These are phyloP conservation scores for Rusavskia elegans DNA, from an alignment of 495 filamentous ascomycete species.

Conservation along the genomic window DNA sequence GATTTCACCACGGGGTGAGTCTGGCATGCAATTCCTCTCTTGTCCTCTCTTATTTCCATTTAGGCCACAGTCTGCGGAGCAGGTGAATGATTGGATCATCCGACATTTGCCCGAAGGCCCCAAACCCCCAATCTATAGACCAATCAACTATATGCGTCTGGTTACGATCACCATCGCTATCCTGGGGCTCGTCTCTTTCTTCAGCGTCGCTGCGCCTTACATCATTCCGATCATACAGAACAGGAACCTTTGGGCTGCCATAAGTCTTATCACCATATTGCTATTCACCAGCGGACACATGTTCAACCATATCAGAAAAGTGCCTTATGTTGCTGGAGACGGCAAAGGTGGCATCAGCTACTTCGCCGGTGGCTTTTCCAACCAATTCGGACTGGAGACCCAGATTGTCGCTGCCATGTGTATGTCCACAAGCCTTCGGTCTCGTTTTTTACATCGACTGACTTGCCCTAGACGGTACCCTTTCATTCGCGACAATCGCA, in stretches of 20 bases:
- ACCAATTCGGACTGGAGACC: constrained; percentile 88
- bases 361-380: constrained; percentile 87
- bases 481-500: constrained; percentile 80
- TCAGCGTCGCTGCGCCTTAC: constrained; percentile 67
- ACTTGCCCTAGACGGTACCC: constrained; percentile 56
- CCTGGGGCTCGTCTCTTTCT: constrained; percentile 48
- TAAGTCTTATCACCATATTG: constrained; percentile 78
- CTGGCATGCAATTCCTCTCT: not conserved
- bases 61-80: constrained; percentile 60
- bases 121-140: constrained; percentile 61
- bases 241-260: constrained; percentile 82
- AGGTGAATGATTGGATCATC: constrained; percentile 60
- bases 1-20: constrained; percentile 71
- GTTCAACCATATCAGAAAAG: constrained; percentile 97
- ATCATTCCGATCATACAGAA: constrained; percentile 76
- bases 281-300: constrained; percentile 95
- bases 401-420: constrained; percentile 93
- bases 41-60: not conserved
- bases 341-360: constrained; percentile 77
- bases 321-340: constrained; percentile 85
- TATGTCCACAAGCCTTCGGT: constrained; percentile 33
- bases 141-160: constrained; percentile 72
- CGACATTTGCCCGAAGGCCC: constrained; percentile 62
- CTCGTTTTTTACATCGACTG: constrained; percentile 6
- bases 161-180: constrained; percentile 47